These are phyloP conservation scores for Umbellularia californica DNA, from an alignment of 164 flowering plant genomes.

Conservation along the genomic window DNA sequence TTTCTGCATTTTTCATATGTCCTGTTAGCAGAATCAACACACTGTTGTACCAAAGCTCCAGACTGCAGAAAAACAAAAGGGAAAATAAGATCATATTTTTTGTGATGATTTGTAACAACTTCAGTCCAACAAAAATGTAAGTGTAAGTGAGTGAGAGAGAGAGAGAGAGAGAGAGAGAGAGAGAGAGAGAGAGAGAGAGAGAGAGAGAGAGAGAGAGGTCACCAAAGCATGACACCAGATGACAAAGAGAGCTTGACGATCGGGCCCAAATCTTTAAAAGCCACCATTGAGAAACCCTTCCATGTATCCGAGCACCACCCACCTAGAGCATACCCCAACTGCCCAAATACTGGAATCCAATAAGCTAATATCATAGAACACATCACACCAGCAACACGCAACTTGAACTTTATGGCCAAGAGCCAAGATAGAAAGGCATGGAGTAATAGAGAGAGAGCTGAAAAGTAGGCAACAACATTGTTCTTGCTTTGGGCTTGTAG, in stretches of 20 bases:
- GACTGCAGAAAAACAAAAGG: conserved; percentile 19
- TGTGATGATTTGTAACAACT: too few species aligned
- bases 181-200: too few species aligned
- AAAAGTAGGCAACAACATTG: conserved; percentile 37
- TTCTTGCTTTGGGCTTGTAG: conserved; percentile 56
- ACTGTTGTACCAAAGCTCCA: conserved; percentile 62
- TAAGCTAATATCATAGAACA: conserved; percentile 31
- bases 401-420: conserved; percentile 20
- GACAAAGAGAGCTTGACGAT: conserved; percentile 54
- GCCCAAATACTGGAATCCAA: conserved; percentile 46
- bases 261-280: conserved; percentile 52
- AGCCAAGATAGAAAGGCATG: conserved; percentile 51
- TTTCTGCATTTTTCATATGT: conserved; percentile 42
- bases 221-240: conserved; percentile 72
- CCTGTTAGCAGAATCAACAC: conserved; percentile 55
- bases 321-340: conserved; percentile 18
- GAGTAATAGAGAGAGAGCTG: conserved; percentile 27
- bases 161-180: too few species aligned
- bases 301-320: conserved; percentile 52
- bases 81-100: too few species aligned
- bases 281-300: conserved; percentile 49
- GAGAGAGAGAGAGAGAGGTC: neutral
- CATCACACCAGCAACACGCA: conserved; percentile 45
- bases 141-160: too few species aligned
- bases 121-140: too few species aligned